These are phyloP conservation scores for Nemania bipapillata DNA, from an alignment of 2,329 filamentous ascomycete species.

Conservation along the genomic window DNA sequence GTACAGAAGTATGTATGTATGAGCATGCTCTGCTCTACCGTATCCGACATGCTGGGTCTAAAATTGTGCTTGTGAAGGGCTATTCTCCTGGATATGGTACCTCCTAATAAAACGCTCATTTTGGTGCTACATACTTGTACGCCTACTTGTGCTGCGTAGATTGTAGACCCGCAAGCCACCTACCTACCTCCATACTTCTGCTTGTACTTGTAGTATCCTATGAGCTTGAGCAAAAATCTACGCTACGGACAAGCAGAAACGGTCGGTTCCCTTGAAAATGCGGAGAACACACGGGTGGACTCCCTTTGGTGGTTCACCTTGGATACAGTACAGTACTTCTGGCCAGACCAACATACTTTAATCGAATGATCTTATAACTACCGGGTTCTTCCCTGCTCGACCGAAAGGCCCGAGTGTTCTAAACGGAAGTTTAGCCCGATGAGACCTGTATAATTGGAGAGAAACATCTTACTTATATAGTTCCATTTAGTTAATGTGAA, in stretches of 20 bases:
- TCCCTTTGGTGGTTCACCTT: conserved; percentile 24
- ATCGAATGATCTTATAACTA: conserved; percentile 24
- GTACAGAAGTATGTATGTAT: background rate
- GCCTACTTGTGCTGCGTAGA: too few relatives aligned
- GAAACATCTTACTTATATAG: conserved; percentile 1
- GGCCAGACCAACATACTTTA: conserved; percentile 9
- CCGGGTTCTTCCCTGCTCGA: conserved; percentile 23
- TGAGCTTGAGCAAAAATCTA: background rate
- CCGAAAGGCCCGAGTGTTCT: conserved; percentile 4
- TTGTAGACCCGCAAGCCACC: too few relatives aligned
- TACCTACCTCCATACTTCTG: too few relatives aligned
- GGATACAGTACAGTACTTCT: background rate
- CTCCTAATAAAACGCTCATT: background rate
- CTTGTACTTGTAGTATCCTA: too few relatives aligned
- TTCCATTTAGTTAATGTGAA: background rate
- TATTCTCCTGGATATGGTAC: background rate
- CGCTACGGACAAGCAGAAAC: background rate
- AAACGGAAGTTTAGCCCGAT: background rate
- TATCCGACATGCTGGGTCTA: conserved; percentile 3
- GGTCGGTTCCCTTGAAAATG: conserved; percentile 16
- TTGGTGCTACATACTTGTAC: background rate
- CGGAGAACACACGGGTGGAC: conserved; percentile 21
- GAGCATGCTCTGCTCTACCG: background rate
- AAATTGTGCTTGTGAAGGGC: background rate
- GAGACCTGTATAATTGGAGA: background rate